Conservation (phyloP, 768 basidiomycete genomes). For the Obba rivulosa region DNA sequence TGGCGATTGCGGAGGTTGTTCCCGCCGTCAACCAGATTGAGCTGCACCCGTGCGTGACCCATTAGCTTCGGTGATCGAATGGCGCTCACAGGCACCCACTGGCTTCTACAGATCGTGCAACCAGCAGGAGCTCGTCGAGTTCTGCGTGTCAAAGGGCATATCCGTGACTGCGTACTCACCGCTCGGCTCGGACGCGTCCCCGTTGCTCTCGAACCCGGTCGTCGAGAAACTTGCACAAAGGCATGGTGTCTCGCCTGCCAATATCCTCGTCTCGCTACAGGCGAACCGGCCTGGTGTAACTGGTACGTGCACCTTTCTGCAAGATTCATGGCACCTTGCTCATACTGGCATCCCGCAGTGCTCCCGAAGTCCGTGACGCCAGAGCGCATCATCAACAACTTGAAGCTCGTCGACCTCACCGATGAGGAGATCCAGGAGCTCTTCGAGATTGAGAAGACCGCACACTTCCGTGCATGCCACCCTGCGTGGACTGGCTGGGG, state of each 20-base stretch:
- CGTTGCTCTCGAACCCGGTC: slow-evolving; percentile 54
- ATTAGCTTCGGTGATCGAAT: neutral
- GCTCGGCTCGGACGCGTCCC: slow-evolving; percentile 66
- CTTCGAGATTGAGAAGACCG: slow-evolving; percentile 51
- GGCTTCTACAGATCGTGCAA: slow-evolving; percentile 51
- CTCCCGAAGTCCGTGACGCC: slow-evolving; percentile 76
- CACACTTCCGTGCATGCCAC: slow-evolving; percentile 60
- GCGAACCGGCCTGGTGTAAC: slow-evolving; percentile 58
- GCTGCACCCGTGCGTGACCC: slow-evolving; percentile 53
- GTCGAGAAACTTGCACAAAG: slow-evolving; percentile 60
- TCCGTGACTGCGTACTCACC: slow-evolving; percentile 75
- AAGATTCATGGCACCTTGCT: slow-evolving; percentile 5
- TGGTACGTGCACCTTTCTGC: slow-evolving; percentile 28
- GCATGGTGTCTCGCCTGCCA: slow-evolving; percentile 54
- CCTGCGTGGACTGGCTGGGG: slow-evolving; percentile 64
- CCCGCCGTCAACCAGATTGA: slow-evolving; percentile 83
- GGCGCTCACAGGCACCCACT: neutral
- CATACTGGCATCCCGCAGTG: slow-evolving; percentile 32
- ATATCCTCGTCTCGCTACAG: slow-evolving; percentile 66
- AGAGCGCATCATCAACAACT: slow-evolving; percentile 59
- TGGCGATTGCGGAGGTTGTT: slow-evolving; percentile 47
- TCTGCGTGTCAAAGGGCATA: slow-evolving; percentile 61
- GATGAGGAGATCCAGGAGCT: slow-evolving; percentile 57
- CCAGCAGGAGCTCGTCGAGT: slow-evolving; percentile 60
- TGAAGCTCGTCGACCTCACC: slow-evolving; percentile 54